A percentile compares a stretch with the other conserved stretches of the same genome.
These are phyloP conservation scores for Zizania palustris DNA, from an alignment of 202 grass and related monocot genomes.

Conservation along the genomic window DNA sequence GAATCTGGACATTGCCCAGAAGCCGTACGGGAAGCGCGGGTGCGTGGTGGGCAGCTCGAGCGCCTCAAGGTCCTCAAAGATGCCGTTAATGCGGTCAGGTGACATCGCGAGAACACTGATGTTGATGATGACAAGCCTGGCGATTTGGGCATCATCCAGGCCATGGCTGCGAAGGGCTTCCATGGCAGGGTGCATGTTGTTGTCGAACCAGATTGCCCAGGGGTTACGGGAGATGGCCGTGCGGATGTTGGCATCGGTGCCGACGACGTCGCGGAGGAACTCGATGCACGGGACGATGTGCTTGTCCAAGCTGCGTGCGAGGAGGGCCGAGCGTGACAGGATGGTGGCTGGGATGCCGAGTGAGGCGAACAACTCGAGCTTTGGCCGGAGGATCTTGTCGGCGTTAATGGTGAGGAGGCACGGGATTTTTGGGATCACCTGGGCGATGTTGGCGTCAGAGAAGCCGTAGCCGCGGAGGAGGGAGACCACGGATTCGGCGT, in stretches of 20 bases:
- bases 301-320: conserved; percentile 11
- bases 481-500: not conserved
- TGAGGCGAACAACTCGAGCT: conserved; percentile 25
- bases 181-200: not conserved
- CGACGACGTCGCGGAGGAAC: conserved; percentile 29
- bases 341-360: not conserved
- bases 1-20: not conserved
- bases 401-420: not conserved
- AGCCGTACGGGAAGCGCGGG: not conserved
- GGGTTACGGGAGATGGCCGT: not conserved
- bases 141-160: not conserved
- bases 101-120: not conserved
- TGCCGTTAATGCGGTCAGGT: conserved; percentile 6
- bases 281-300: conserved; percentile 3
- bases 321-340: not conserved
- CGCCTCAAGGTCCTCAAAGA: conserved; percentile 22
- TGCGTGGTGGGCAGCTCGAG: not conserved
- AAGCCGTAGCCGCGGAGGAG: conserved; percentile 33
- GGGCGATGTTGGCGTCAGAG: conserved; percentile 8
- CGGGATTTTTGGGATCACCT: not conserved
- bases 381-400: conserved; percentile 30
- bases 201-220: not conserved
- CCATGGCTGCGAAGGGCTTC: conserved; percentile 19
- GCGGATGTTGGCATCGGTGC: not conserved
- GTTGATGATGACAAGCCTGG: not conserved